These are phyloP conservation scores for Quercus robur DNA, from an alignment of 306 rosid genomes.

Conservation along the genomic window DNA sequence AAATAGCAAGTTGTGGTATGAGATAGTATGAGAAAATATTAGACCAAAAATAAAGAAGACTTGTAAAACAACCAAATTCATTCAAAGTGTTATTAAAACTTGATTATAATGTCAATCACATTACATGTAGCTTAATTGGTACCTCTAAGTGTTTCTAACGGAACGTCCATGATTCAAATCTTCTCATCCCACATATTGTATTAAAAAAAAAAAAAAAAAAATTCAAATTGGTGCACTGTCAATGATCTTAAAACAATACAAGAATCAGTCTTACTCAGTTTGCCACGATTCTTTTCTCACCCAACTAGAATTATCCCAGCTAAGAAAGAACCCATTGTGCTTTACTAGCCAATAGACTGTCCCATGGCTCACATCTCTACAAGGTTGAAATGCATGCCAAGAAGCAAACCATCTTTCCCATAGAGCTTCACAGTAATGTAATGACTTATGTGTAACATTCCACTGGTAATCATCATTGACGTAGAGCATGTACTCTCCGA, in stretches of 20 bases:
- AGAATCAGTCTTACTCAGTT: background rate
- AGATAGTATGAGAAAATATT: background rate
- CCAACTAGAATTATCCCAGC: constrained; percentile 27
- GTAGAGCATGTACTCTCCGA: background rate
- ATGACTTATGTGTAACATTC: background rate
- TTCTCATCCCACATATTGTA: too few species aligned
- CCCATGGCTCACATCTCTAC: background rate
- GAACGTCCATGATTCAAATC: too few species aligned
- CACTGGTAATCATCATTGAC: background rate
- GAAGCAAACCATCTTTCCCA: background rate
- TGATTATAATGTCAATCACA: too few species aligned
- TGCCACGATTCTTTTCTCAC: constrained; percentile 9
- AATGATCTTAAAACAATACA: background rate
- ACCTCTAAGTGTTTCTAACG: too few species aligned
- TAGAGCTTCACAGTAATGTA: background rate
- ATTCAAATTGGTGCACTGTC: too few species aligned
- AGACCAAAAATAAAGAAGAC: background rate
- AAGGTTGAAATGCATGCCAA: background rate
- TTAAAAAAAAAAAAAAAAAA: too few species aligned
- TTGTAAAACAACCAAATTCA: too few species aligned
- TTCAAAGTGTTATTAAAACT: too few species aligned
- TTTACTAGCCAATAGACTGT: constrained; percentile 18
- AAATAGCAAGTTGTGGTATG: background rate
- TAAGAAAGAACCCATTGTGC: constrained; percentile 13
- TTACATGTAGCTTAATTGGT: too few species aligned